phyloP scores from a whole-genome alignment of 345 rosid genomes.

The Murraya paniculata region DNA sequence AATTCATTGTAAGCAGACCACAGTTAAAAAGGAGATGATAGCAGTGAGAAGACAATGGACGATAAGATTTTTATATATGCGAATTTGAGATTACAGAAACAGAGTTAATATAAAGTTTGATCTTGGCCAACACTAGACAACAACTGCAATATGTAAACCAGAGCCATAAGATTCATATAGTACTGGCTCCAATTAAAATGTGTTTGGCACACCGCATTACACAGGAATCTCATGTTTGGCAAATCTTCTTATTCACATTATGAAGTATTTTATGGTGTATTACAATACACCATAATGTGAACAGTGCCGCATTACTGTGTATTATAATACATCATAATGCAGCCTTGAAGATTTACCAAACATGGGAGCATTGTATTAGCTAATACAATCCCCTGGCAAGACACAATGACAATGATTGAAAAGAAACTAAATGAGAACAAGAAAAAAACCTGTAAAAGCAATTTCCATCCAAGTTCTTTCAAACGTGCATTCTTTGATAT shows the following conservation, averaged over 20 bases:
- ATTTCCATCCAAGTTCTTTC: conserved; percentile 82
- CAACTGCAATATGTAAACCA: neutral
- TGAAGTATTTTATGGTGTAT: no score
- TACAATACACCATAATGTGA: no score
- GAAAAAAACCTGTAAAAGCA: conserved; percentile 75
- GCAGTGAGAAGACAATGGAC: neutral
- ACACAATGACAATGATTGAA: neutral
- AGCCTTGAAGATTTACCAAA: no score
- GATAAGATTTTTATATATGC: neutral
- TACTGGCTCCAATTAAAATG: neutral
- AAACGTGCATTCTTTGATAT: conserved; percentile 57
- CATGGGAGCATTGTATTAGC: no score
- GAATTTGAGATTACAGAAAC: neutral
- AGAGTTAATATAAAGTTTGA: neutral
- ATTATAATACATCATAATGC: no score
- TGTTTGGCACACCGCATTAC: no score
- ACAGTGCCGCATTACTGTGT: no score
- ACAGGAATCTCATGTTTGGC: no score
- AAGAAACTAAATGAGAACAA: neutral
- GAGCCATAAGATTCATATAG: neutral
- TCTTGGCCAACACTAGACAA: neutral
- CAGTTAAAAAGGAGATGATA: neutral
- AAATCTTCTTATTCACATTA: no score
- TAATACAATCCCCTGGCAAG: neutral
- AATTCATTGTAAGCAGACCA: neutral